Conservation (phyloP, 164 flowering plant genomes). For the Brasenia schreberi region DNA sequence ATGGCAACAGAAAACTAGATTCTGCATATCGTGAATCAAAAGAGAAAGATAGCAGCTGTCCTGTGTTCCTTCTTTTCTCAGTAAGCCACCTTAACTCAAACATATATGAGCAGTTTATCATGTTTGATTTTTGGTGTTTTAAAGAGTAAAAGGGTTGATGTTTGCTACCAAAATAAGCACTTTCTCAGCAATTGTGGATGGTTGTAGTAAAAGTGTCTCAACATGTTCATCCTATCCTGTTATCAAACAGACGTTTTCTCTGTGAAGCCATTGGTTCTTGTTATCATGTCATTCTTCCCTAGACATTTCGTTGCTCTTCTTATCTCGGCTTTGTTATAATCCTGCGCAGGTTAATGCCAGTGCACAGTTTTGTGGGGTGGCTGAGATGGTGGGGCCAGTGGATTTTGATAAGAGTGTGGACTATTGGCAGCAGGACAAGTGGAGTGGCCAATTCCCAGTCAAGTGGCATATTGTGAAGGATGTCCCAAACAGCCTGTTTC, state of each 20-base stretch:
- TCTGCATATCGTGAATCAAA: conserved; percentile 68
- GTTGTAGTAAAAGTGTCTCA: no score
- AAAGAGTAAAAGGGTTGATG: no score
- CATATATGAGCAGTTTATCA: no score
- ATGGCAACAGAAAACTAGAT: conserved; percentile 81
- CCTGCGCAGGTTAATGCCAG: conserved; percentile 81
- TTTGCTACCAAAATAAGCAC: no score
- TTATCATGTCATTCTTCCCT: not conserved
- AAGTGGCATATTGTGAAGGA: conserved; percentile 94
- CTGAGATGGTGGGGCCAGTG: conserved; percentile 91
- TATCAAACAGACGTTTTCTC: no score
- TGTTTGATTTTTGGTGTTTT: no score
- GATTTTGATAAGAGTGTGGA: conserved; percentile 83
- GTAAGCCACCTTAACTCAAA: conserved; percentile 18
- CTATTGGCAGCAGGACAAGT: conserved; percentile 96
- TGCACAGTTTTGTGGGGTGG: conserved; percentile 94
- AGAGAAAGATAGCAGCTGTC: conserved; percentile 44
- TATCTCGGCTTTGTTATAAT: not conserved
- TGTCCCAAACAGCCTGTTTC: conserved; percentile 79
- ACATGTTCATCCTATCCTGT: no score
- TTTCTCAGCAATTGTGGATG: no score
- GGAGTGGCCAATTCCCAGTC: conserved; percentile 94
- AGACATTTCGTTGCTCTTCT: not conserved
- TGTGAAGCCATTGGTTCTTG: not conserved
- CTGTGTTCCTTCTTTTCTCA: conserved; percentile 78